These are phyloP conservation scores for Schizochytrium sp. DNA, from an alignment of 108 stramenopile genomes.

Conservation along the genomic window DNA sequence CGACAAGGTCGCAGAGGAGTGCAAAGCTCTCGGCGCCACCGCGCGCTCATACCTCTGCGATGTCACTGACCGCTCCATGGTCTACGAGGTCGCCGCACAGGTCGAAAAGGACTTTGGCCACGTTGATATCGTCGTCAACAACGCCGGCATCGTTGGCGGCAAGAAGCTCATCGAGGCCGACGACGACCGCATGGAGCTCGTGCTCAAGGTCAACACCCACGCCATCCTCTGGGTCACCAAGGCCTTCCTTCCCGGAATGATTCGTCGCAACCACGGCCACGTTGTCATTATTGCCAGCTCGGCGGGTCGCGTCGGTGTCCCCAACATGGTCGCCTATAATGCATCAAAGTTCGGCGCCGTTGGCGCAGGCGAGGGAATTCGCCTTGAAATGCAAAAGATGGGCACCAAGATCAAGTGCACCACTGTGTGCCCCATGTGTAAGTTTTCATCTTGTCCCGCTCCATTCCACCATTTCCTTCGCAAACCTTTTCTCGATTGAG, in stretches of 20 bases:
- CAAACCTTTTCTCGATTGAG: no score
- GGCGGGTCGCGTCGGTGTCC: conserved; percentile 29
- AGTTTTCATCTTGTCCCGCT: neutral
- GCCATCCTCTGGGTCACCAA: conserved; percentile 34
- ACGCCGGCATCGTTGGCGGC: conserved; percentile 38
- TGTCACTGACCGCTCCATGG: conserved; percentile 19
- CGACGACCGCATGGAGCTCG: neutral
- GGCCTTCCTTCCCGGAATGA: conserved; percentile 37
- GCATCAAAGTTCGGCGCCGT: conserved; percentile 34
- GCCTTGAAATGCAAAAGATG: conserved; percentile 27
- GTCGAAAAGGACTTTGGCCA: conserved; percentile 3
- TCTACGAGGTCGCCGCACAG: conserved; percentile 17
- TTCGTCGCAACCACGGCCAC: conserved; percentile 28
- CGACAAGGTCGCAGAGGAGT: conserved; percentile 4
- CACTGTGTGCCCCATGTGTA: conserved; percentile 31
- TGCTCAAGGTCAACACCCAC: conserved; percentile 32
- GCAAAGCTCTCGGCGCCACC: neutral
- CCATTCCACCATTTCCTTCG: no score
- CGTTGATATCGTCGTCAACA: conserved; percentile 29
- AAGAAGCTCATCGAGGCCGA: conserved; percentile 29
- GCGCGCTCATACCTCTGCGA: conserved; percentile 20
- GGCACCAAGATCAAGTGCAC: conserved; percentile 16
- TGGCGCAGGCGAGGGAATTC: conserved; percentile 26
- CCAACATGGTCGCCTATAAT: conserved; percentile 27
- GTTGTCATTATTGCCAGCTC: conserved; percentile 31